Evolutionary conservation across 2,329 filamentous ascomycete genomes (phyloP).

Genomic region (Arthrinium phaeospermum): DNA sequence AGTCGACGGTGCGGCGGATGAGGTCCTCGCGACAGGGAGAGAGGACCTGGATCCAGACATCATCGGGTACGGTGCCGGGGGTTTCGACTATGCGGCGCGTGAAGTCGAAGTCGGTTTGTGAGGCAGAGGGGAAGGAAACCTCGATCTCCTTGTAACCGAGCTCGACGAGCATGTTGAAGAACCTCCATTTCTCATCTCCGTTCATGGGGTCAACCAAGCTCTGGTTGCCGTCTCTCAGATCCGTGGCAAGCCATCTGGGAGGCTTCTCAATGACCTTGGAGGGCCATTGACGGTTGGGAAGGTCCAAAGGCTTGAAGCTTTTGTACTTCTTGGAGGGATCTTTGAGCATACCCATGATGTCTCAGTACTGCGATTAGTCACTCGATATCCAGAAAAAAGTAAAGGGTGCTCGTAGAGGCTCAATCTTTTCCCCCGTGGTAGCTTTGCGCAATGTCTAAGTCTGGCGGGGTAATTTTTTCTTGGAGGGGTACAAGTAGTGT

Average conservation of each 20-base stretch:
- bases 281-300: constrained; percentile 82
- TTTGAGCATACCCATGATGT: constrained; percentile 61
- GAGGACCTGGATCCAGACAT: constrained; percentile 91
- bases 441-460: background rate
- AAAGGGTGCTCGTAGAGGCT: constrained; percentile 2
- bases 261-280: constrained; percentile 81
- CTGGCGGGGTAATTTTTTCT: constrained; percentile 15
- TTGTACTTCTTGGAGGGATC: constrained; percentile 81
- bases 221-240: constrained; percentile 92
- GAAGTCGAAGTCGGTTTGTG: constrained; percentile 95
- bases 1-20: constrained; percentile 87
- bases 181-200: constrained; percentile 91
- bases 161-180: constrained; percentile 92
- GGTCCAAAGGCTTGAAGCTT: constrained; percentile 68
- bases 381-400: constrained; percentile 18
- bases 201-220: constrained; percentile 94
- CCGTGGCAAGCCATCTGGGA: constrained; percentile 88
- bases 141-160: constrained; percentile 98
- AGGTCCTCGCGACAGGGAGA: constrained; percentile 91
- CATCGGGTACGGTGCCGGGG: constrained; percentile 81
- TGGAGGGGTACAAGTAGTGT: constrained; percentile 6
- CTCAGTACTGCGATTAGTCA: constrained; percentile 19
- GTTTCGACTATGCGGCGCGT: constrained; percentile 86
- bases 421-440: background rate
- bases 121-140: constrained; percentile 92